A percentile compares a stretch with the other conserved stretches of the same genome.
Conservation (phyloP, 768 basidiomycete species). For the Lentinula detonsa region DNA sequence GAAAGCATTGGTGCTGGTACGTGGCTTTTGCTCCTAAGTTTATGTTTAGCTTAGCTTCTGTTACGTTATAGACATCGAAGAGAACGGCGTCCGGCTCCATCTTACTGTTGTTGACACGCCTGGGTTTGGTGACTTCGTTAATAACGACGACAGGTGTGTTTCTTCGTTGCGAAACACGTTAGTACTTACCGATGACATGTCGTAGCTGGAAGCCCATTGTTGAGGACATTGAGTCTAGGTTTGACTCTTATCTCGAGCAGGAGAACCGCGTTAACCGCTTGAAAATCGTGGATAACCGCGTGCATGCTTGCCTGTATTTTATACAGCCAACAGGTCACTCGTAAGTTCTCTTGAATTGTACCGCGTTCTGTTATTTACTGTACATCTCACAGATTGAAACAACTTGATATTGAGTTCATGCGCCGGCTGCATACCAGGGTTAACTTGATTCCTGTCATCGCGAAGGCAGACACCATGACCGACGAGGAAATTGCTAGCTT, state of each 20-base stretch:
- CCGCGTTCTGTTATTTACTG: not conserved
- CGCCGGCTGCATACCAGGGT: constrained; percentile 94
- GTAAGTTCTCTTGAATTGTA: constrained; percentile 43
- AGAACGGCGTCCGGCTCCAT: constrained; percentile 93
- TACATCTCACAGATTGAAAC: constrained; percentile 65
- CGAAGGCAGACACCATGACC: constrained; percentile 96
- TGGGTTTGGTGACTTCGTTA: constrained; percentile 98
- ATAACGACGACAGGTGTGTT: constrained; percentile 91
- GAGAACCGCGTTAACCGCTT: constrained; percentile 96
- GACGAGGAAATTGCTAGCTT: constrained; percentile 92
- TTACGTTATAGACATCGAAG: constrained; percentile 83
- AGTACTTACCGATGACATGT: constrained; percentile 13
- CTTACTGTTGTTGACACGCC: constrained; percentile 99
- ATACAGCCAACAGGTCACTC: constrained; percentile 98
- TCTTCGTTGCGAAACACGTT: constrained; percentile 6
- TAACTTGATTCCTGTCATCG: constrained; percentile 97
- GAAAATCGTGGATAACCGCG: constrained; percentile 94
- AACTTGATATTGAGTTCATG: constrained; percentile 99
- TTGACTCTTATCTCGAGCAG: constrained; percentile 96
- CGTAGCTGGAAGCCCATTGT: constrained; percentile 96
- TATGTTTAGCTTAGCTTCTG: constrained; percentile 12
- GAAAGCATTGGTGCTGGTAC: constrained; percentile 97
- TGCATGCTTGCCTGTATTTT: constrained; percentile 98
- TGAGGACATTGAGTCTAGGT: constrained; percentile 96
- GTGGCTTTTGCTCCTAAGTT: constrained; percentile 22